phyloP scores from a whole-genome alignment of 2,329 filamentous ascomycete species.

The Colletotrichum chrysophilum region DNA sequence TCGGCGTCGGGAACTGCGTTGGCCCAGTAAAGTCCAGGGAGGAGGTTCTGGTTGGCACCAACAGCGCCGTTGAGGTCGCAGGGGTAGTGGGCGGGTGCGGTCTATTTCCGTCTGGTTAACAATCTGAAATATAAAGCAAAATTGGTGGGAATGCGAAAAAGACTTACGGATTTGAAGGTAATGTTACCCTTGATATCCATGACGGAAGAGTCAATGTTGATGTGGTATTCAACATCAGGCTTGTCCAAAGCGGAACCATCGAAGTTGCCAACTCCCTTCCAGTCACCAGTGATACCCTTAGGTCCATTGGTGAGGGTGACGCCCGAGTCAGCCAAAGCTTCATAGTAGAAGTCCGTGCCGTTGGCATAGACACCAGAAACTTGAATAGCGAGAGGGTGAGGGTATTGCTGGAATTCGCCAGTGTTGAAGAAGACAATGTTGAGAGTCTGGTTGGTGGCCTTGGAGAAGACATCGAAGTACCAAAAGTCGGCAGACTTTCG shows the following conservation, averaged over 20 bases:
- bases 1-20: background rate
- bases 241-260: background rate
- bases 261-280: background rate
- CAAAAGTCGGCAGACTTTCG: background rate
- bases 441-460: background rate
- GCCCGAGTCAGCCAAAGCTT: background rate
- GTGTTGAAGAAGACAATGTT: background rate
- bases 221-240: background rate
- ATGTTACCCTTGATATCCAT: background rate
- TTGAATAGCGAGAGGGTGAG: background rate
- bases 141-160: too few relatives aligned
- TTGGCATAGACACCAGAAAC: background rate
- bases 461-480: background rate
- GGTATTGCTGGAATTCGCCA: background rate
- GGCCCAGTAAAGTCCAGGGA: background rate
- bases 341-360: background rate
- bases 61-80: background rate
- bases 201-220: background rate
- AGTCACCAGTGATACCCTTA: background rate
- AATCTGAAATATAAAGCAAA: background rate
- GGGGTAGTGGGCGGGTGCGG: background rate
- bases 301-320: background rate
- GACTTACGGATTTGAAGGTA: background rate
- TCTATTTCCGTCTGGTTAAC: fast-evolving
- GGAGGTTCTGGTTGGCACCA: background rate